Percentiles rank a stretch among this genome's conserved stretches.
Evolutionary conservation across 2,329 filamentous ascomycete species (phyloP).

Genomic region (Elsinoe ampelina): DNA sequence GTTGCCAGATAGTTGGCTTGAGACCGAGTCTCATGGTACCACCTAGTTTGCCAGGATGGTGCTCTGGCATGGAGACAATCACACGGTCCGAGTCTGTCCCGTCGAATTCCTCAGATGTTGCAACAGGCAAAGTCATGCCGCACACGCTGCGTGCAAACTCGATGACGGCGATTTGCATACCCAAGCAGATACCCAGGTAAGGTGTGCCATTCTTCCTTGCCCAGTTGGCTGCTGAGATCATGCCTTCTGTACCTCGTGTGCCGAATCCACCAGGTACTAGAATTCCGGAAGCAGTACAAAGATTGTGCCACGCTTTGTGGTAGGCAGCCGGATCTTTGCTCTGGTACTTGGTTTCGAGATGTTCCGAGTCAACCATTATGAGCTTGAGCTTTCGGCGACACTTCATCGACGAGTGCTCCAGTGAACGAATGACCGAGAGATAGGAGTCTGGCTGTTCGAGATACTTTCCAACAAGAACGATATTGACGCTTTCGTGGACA

Average conservation of each 20-base stretch:
- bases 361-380: conserved; percentile 73
- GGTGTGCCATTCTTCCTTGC: conserved; percentile 72
- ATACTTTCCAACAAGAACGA: conserved; percentile 91
- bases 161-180: conserved; percentile 87
- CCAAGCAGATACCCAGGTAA: conserved; percentile 82
- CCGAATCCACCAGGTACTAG: conserved; percentile 75
- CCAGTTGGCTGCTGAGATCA: conserved; percentile 81
- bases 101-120: conserved; percentile 50
- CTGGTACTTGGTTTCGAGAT: conserved; percentile 62
- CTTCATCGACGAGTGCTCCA: conserved; percentile 87
- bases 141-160: conserved; percentile 74
- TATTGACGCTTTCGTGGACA: conserved; percentile 60
- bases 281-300: conserved; percentile 35
- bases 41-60: conserved; percentile 64
- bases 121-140: conserved; percentile 45
- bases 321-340: conserved; percentile 59
- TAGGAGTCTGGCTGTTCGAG: conserved; percentile 77
- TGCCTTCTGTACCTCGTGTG: conserved; percentile 71
- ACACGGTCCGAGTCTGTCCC: conserved; percentile 55
- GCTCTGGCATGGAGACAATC: conserved; percentile 89
- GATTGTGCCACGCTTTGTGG: conserved; percentile 46
- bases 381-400: conserved; percentile 72
- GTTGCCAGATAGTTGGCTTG: conserved; percentile 65
- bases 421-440: conserved; percentile 70
- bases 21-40: conserved; percentile 81